phyloP scores from a whole-genome alignment of 108 stramenopile species.

The Nitzschia sp. region DNA sequence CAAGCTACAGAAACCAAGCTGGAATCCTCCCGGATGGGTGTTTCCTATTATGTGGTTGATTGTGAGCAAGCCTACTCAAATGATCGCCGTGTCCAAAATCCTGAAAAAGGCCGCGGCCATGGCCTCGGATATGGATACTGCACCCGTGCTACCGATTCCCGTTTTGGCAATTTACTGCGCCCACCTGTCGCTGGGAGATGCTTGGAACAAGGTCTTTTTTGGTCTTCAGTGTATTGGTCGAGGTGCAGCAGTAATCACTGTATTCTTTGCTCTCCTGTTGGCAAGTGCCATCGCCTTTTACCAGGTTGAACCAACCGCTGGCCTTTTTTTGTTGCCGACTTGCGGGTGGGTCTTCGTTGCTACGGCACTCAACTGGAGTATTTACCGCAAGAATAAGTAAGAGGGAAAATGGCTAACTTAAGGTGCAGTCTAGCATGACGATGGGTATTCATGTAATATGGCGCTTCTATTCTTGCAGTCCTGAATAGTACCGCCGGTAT shows the following conservation, averaged over 20 bases:
- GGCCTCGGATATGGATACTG: background rate
- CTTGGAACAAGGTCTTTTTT: conserved; percentile 81
- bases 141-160: conserved; percentile 7
- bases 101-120: background rate
- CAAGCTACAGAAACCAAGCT: conserved; percentile 51
- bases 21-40: conserved; percentile 74
- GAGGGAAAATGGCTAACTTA: background rate
- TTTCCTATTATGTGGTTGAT: conserved; percentile 82
- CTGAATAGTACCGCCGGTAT: too few species aligned
- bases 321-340: conserved; percentile 63
- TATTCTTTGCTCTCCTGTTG: conserved; percentile 52
- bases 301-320: conserved; percentile 48
- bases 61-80: conserved; percentile 74
- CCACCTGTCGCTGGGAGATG: conserved; percentile 66
- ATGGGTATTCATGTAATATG: too few species aligned
- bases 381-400: conserved; percentile 47
- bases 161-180: conserved; percentile 47
- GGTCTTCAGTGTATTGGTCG: conserved; percentile 57
- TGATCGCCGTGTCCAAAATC: conserved; percentile 43
- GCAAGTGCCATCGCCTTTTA: conserved; percentile 52
- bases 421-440: too few species aligned
- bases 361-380: conserved; percentile 60
- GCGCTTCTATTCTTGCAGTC: too few species aligned
- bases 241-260: conserved; percentile 56
- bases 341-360: conserved; percentile 73